phyloP scores from a whole-genome alignment of 352 stramenopile species.

The Pythium folliculosum region DNA sequence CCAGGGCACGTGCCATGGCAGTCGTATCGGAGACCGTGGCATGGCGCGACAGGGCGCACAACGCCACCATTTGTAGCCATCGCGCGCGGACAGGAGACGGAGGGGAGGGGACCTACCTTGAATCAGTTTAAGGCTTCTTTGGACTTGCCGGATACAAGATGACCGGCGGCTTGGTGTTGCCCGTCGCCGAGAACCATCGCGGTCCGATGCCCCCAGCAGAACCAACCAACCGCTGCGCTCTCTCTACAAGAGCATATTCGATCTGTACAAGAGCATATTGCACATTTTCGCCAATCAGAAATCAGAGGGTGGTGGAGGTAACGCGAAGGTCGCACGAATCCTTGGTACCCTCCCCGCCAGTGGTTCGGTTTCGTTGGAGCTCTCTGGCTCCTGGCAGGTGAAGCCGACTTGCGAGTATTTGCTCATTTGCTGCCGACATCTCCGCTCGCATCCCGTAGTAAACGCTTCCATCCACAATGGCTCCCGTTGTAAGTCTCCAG shows the following conservation, averaged over 20 bases:
- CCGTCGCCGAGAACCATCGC: constrained; percentile 11
- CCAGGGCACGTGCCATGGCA: neutral
- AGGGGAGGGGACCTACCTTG: constrained; percentile 54
- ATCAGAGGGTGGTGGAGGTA: too few species aligned
- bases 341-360: constrained; percentile 20
- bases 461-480: constrained; percentile 41
- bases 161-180: constrained; percentile 24
- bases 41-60: neutral
- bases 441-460: constrained; percentile 29
- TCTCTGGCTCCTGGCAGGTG: neutral
- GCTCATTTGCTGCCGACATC: constrained; percentile 30
- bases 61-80: neutral
- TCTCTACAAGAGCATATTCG: constrained; percentile 43
- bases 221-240: constrained; percentile 44
- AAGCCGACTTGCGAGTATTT: constrained; percentile 5
- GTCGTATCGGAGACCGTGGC: neutral
- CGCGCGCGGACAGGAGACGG: neutral
- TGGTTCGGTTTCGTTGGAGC: constrained; percentile 17
- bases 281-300: constrained; percentile 42
- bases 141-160: constrained; percentile 91
- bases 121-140: constrained; percentile 93
- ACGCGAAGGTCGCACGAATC: constrained; percentile 27
- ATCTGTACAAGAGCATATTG: constrained; percentile 23
- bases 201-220: constrained; percentile 23
- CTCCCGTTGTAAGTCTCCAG: constrained; percentile 41